Conservation (phyloP, 2,329 filamentous ascomycete species). For the Claviceps citrina region DNA sequence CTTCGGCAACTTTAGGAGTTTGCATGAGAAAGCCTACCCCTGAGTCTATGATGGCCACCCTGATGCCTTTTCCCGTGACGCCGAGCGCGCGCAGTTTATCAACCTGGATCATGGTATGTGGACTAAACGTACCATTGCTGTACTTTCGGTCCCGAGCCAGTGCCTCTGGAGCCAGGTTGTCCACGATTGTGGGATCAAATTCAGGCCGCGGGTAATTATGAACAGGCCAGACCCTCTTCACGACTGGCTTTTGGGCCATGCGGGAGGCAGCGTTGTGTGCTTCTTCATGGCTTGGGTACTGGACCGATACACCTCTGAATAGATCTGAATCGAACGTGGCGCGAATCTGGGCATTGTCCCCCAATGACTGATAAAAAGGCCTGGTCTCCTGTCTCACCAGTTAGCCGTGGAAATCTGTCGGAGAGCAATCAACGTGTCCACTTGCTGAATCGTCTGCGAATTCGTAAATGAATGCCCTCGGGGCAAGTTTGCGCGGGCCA, state of each 20-base stretch:
- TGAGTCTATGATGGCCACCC: conserved; percentile 7
- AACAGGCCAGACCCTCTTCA: conserved; percentile 1
- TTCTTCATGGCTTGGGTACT: neutral
- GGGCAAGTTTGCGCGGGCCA: neutral
- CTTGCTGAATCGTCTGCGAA: neutral
- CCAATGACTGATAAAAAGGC: neutral
- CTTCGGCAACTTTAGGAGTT: too few species aligned
- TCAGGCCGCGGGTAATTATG: neutral
- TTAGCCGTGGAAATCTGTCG: neutral
- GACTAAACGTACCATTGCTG: conserved; percentile 4
- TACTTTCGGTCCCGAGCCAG: neutral
- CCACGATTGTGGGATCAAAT: neutral
- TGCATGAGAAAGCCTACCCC: conserved; percentile 27
- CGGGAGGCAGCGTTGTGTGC: neutral
- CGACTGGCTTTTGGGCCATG: neutral
- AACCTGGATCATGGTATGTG: conserved; percentile 8
- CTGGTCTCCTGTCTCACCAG: neutral
- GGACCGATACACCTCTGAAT: neutral
- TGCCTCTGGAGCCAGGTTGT: neutral
- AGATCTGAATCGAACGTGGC: neutral
- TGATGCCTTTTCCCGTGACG: conserved; percentile 8
- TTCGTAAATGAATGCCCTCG: conserved; percentile 1
- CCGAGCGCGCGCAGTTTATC: conserved; percentile 7
- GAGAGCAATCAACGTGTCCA: too few species aligned
- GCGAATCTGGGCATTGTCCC: neutral